Conservation (phyloP, 2,329 filamentous ascomycete genomes). For the Fusarium pseudocircinatum region DNA sequence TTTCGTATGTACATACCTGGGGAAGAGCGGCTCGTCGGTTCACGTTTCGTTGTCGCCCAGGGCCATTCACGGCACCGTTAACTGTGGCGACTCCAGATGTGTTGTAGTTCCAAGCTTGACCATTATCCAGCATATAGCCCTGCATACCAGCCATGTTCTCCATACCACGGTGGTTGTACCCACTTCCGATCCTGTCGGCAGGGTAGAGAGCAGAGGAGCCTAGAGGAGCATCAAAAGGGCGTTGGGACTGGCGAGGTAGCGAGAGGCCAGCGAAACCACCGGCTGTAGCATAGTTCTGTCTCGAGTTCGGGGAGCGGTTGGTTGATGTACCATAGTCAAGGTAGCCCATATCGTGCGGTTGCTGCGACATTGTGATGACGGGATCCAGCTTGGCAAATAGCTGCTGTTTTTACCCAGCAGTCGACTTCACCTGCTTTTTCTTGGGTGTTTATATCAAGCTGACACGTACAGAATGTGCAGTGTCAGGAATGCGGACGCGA, state of each 20-base stretch:
- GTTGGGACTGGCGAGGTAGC: slow-evolving; percentile 66
- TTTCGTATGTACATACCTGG: slow-evolving; percentile 63
- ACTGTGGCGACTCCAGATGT: slow-evolving; percentile 72
- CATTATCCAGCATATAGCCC: slow-evolving; percentile 70
- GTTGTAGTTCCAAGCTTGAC: slow-evolving; percentile 81
- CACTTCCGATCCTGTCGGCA: slow-evolving; percentile 71
- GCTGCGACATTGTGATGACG: slow-evolving; percentile 55
- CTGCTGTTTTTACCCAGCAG: slow-evolving; percentile 41
- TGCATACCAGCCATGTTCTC: slow-evolving; percentile 59
- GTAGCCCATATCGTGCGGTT: slow-evolving; percentile 71
- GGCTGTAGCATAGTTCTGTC: slow-evolving; percentile 62
- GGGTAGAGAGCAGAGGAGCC: slow-evolving; percentile 72
- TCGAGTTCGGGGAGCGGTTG: slow-evolving; percentile 74
- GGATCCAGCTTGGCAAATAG: slow-evolving; percentile 34
- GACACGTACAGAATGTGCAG: slow-evolving; percentile 10
- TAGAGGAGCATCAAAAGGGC: slow-evolving; percentile 80
- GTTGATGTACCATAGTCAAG: slow-evolving; percentile 70
- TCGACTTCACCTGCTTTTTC: background rate
- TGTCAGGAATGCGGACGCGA: slow-evolving; percentile 3
- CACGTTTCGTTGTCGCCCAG: slow-evolving; percentile 64
- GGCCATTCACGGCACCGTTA: slow-evolving; percentile 72
- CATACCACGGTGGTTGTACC: slow-evolving; percentile 68
- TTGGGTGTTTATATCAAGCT: slow-evolving; percentile 1
- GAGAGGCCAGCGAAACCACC: slow-evolving; percentile 62
- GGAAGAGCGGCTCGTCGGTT: slow-evolving; percentile 73